Conservation (phyloP, 768 basidiomycete species). For the Infundibulicybe gibba region DNA sequence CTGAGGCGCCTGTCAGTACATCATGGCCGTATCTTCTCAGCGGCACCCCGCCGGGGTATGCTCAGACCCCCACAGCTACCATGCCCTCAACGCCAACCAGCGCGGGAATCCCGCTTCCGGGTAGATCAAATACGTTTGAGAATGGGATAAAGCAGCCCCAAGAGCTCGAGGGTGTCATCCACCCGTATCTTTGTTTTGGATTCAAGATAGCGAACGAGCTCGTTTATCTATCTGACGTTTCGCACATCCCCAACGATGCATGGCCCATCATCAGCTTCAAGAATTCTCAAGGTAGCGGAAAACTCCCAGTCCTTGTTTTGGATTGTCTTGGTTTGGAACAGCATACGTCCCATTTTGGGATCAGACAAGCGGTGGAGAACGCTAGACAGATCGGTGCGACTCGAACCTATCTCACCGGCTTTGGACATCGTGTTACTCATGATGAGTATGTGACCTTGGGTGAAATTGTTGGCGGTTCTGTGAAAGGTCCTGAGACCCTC, state of each 20-base stretch:
- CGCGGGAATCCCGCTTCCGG: conserved; percentile 23
- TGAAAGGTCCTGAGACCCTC: conserved; percentile 20
- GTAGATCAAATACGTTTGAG: conserved; percentile 8
- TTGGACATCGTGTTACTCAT: conserved; percentile 74
- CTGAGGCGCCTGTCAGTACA: conserved; percentile 51
- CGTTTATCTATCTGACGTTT: conserved; percentile 82
- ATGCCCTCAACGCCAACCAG: conserved; percentile 31
- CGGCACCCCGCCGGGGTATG: conserved; percentile 31
- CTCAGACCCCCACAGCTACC: conserved; percentile 35
- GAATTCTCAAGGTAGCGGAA: conserved; percentile 12
- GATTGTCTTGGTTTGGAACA: conserved; percentile 68
- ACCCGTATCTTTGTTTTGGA: conserved; percentile 66
- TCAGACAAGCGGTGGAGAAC: conserved; percentile 55
- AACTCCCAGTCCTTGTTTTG: conserved; percentile 60
- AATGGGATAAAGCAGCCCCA: conserved; percentile 1
- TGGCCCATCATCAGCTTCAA: conserved; percentile 47
- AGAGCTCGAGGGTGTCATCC: conserved; percentile 25
- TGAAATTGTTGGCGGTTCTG: conserved; percentile 40
- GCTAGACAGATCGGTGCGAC: conserved; percentile 55
- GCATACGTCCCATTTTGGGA: conserved; percentile 79
- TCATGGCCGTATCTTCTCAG: conserved; percentile 65
- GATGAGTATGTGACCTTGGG: conserved; percentile 72
- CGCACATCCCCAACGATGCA: conserved; percentile 69
- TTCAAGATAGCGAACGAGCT: conserved; percentile 66
- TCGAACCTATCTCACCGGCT: conserved; percentile 72